A percentile compares a stretch with the other conserved stretches of the same genome.
These are phyloP conservation scores for Coemansia sp. DNA, from an alignment of 192 early-diverging fungal species.

Conservation along the genomic window DNA sequence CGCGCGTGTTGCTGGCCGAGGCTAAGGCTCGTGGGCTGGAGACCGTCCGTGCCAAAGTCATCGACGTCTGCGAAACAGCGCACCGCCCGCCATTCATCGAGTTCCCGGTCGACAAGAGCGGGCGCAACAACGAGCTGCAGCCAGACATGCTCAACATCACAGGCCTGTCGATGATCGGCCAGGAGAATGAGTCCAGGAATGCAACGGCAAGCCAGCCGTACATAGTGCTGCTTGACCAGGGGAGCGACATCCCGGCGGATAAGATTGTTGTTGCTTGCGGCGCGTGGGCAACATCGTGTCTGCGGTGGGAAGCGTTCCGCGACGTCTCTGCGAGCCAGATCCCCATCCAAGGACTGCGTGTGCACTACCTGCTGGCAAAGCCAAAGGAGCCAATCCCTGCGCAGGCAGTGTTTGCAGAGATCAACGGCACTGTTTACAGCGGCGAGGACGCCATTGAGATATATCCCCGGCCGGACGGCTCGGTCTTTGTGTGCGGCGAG, in stretches of 20 bases:
- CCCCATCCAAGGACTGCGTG: conserved; percentile 55
- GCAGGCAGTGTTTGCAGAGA: conserved; percentile 55
- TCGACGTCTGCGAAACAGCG: conserved; percentile 42
- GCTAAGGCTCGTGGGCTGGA: conserved; percentile 42
- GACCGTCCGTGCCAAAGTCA: conserved; percentile 41
- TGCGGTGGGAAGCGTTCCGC: conserved; percentile 55
- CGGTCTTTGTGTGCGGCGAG: conserved; percentile 56
- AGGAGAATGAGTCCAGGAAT: background rate
- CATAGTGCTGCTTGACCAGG: conserved; percentile 42
- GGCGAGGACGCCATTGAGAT: conserved; percentile 57
- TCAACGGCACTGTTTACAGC: conserved; percentile 56
- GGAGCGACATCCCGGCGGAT: conserved; percentile 41
- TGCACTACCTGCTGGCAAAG: conserved; percentile 46
- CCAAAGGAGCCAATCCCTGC: conserved; percentile 39
- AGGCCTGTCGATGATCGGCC: conserved; percentile 1
- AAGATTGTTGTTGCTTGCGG: conserved; percentile 54
- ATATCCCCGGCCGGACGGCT: conserved; percentile 51
- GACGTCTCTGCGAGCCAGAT: conserved; percentile 55
- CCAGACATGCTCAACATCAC: conserved; percentile 11
- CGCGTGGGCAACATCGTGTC: conserved; percentile 49
- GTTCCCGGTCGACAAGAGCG: conserved; percentile 27
- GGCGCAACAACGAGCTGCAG: conserved; percentile 9
- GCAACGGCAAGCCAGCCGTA: conserved; percentile 32
- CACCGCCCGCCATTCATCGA: conserved; percentile 48
- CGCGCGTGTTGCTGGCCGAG: conserved; percentile 40